A percentile compares a stretch with the other conserved stretches of the same genome.
phyloP scores from a whole-genome alignment of 2,329 filamentous ascomycete species.

The Lomentospora prolificans region DNA sequence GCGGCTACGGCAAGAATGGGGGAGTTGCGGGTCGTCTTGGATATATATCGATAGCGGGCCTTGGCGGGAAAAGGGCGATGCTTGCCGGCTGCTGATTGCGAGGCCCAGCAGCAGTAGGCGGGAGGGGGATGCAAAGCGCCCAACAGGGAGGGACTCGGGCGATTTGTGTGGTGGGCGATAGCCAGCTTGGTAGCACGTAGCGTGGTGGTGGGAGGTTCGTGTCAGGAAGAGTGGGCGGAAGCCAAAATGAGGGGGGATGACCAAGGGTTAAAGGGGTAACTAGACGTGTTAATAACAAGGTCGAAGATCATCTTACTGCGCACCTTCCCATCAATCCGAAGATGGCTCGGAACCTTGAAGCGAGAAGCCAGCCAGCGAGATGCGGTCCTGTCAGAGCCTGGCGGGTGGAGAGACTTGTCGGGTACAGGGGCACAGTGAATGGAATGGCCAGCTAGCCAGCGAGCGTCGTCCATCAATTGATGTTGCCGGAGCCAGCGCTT shows the following conservation, averaged over 20 bases:
- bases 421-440: no score
- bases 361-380: no score
- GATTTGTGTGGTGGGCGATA: neutral
- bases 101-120: neutral
- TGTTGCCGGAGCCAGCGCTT: no score
- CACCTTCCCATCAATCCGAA: no score
- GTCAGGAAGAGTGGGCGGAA: slow-evolving; percentile 8
- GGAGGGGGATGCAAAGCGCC: neutral
- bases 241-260: neutral
- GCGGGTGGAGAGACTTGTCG: no score
- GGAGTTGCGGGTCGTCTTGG: neutral
- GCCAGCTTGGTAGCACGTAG: neutral
- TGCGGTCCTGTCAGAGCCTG: no score
- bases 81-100: neutral
- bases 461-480: no score
- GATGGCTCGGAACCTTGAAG: no score
- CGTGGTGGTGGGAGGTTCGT: neutral
- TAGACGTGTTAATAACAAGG: neutral
- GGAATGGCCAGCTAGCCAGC: no score
- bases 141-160: neutral
- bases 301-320: neutral
- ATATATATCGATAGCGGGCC: neutral
- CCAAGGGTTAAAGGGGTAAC: neutral
- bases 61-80: neutral
- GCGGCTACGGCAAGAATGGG: neutral